Evolutionary conservation across 805 yeast genomes (phyloP), one percentile per base, ranked within the genome.

Genomic region (Kurtzmaniella cleridarum): DNA sequence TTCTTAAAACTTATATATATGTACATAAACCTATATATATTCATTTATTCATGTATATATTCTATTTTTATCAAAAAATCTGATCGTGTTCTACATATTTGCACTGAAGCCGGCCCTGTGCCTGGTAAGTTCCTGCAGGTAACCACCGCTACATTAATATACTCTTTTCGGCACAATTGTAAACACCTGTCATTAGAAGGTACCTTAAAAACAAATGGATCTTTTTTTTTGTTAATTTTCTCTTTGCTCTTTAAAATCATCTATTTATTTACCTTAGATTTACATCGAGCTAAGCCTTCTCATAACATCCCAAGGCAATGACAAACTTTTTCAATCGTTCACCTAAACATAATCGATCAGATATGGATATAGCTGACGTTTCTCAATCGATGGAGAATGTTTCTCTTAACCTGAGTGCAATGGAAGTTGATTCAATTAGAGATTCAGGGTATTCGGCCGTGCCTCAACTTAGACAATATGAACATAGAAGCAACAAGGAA

Each of bases 321-420:
- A 42, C 51, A 34, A 47, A 36, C 28, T 47, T 51, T 42, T 48
- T 50, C 42, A 45, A 37, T 34, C 37, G 51, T 33, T 45, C 53
- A 11, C 50, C 54, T 12, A 50, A 49, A 32, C 50, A 45, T 27
- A 42, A 24, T 47, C 47, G 31, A 50, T 46, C 33, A 46, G 24
- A 20, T 8, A 45, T 32, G 24, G 59, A 55, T 31, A 46, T 68
- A 33, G 62, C 62, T 14, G 69, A 66, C 39, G 52, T 68, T 29
- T 65, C 71, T 9, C 71, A 65, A 41, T 54, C 64, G 30, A 57
- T 68, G 59, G 74, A 68, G 48, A 68, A 68, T 44, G 68, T 67
- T 11, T 65, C 71, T 26, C 56, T 68, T 23, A 44, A 47, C 40
- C 51, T 54, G 34, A 57, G 57, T 32, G 47, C 51, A 51, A 66